A percentile compares a stretch with the other conserved stretches of the same genome.
These are phyloP conservation scores for Daldinia eschscholtzii DNA, from an alignment of 2,329 filamentous ascomycete genomes.

Conservation along the genomic window DNA sequence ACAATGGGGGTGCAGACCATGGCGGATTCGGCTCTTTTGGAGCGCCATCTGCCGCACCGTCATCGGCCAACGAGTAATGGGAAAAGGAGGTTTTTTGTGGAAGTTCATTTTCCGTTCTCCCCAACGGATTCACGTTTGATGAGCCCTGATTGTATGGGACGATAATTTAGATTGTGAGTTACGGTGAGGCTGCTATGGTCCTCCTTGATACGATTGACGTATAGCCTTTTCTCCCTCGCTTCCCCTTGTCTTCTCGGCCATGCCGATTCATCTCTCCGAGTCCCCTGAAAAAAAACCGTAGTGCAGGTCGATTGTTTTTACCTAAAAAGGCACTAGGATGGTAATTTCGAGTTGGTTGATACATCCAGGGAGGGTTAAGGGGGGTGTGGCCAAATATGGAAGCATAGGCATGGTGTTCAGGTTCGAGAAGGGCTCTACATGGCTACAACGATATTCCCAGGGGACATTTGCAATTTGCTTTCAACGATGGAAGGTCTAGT, in stretches of 20 bases:
- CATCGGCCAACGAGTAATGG: conserved; percentile 35
- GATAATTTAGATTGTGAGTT: background rate
- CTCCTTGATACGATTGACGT: background rate
- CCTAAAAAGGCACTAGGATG: conserved; percentile 18
- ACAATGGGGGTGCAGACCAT: conserved; percentile 67
- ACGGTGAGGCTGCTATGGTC: background rate
- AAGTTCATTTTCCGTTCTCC: background rate
- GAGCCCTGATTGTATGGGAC: background rate
- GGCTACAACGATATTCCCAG: conserved; percentile 21
- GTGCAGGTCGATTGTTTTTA: conserved; percentile 9
- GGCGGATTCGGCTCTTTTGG: conserved; percentile 70
- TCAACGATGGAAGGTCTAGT: conserved; percentile 9
- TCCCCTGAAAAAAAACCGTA: background rate
- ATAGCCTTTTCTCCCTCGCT: background rate
- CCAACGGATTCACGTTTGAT: background rate
- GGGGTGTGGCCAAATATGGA: conserved; percentile 31
- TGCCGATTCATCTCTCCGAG: conserved; percentile 8
- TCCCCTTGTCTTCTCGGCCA: conserved; percentile 4
- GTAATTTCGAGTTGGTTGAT: conserved; percentile 19
- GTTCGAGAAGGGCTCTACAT: conserved; percentile 22
- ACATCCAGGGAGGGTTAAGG: conserved; percentile 10
- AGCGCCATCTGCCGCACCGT: conserved; percentile 49
- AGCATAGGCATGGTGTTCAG: conserved; percentile 42
- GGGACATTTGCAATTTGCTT: conserved; percentile 20
- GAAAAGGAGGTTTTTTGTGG: background rate